phyloP scores from a whole-genome alignment of 768 basidiomycete species.

The Brasilioporus rufonigricans region DNA sequence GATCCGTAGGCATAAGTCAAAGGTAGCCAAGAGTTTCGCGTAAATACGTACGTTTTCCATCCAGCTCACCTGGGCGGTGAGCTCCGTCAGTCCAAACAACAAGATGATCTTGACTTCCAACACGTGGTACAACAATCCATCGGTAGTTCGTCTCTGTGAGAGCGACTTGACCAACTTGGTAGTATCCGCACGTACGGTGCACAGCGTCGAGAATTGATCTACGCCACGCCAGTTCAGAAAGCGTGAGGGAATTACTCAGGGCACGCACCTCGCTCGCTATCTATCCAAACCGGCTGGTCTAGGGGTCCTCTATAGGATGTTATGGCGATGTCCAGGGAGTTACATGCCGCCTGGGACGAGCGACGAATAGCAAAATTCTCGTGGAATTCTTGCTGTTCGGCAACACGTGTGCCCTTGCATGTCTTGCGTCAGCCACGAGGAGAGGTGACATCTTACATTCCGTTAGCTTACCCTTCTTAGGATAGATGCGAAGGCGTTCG shows the following conservation, averaged over 20 bases:
- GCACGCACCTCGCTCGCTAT: conserved; percentile 31
- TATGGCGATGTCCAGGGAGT: conserved; percentile 23
- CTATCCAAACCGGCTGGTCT: conserved; percentile 32
- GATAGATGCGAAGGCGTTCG: conserved; percentile 42
- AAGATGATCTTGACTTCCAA: conserved; percentile 39
- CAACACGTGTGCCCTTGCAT: conserved; percentile 43
- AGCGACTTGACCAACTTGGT: conserved; percentile 29
- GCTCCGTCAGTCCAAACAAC: conserved; percentile 51
- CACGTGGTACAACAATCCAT: conserved; percentile 26
- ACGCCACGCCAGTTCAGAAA: neutral
- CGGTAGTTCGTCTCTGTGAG: conserved; percentile 14
- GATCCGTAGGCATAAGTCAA: neutral
- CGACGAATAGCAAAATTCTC: conserved; percentile 34
- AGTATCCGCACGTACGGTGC: conserved; percentile 34
- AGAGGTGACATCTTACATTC: too few species aligned
- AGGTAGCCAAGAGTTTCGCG: too few species aligned
- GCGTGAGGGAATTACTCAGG: too few species aligned
- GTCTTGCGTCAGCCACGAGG: neutral
- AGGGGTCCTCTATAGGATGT: conserved; percentile 32
- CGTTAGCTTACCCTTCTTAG: conserved; percentile 36
- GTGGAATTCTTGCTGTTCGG: conserved; percentile 44
- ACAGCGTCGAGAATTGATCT: conserved; percentile 38
- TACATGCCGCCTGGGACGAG: conserved; percentile 21
- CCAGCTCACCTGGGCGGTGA: conserved; percentile 53
- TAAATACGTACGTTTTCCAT: conserved; percentile 41